Evolutionary conservation across 164 flowering plant genomes (phyloP), one percentile per base, ranked within the genome.

Genomic region (Berberis vulgaris): DNA sequence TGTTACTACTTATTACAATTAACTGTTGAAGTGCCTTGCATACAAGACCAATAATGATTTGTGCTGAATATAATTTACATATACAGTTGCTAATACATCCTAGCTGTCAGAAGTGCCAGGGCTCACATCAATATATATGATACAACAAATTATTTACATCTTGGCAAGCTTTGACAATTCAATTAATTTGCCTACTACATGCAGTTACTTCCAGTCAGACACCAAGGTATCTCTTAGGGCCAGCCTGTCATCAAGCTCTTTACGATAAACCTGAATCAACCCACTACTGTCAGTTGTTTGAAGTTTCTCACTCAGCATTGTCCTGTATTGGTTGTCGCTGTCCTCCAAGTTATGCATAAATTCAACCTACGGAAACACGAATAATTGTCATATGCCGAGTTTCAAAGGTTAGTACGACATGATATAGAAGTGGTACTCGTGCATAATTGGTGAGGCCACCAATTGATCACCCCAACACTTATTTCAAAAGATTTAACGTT

Each of bases 301-400:
- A 69, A 88, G 87, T 82, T 79, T 88, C 69, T 88, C 83, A 71
- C 79, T 69, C 74, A 87, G 61, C 65, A 80, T 67, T 38, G 66
- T 73, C 71, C 71, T 79, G 81, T 72, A 87, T 54, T 79, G 68
- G 52, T 73, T 80, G 79, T 89, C 98, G 64, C 64, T 81, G 65
- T 83, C 84, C 74, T 86, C 88, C 55, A 89, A 73, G 54, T 73
- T 81, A 43, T 83, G 87, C 83, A 84, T 82, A 39, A 87, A 61
- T 46, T 84, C 87, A 70, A 91, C 86, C 97, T 91, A 56, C 53
- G 65, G 26, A 63, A 45, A 57, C 43, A 66, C 43, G 3, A 46
- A 57, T 12, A 56, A 45, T 8, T 41, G 40, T 43, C 55, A 68
- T 60, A 9, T 58, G 1, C 41, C 53, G 7, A 54, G 43, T 65